Base-by-base conservation (phyloP, 2,329 filamentous ascomycete genomes). In the Aspergillus pseudoglaucus region DNA sequence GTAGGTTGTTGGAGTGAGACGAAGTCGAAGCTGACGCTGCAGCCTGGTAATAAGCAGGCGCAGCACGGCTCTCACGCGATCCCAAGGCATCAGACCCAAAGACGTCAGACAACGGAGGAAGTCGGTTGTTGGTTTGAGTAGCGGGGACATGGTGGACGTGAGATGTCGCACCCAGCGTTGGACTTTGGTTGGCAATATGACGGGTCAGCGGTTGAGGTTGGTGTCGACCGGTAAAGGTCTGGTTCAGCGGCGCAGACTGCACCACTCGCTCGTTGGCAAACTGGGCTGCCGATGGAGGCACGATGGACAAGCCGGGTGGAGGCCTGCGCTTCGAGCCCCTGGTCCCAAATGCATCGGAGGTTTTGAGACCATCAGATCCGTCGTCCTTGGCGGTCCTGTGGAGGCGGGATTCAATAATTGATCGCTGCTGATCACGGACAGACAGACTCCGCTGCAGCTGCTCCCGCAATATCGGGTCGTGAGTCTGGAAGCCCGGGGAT, bases 231-330 rank as follows among this genome's bases (percentile, higher is more conserved):
- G 93, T 96, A 65, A 98, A 98, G 33, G 89, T 94, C 65, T 96
- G 91, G 59, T 94, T 85, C 20, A 98, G 79, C 14, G 93, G 93
- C 6, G 93, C 93, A 3, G 93, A 98, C 70, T 98, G 93, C 52
- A 98, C 94, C 32, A 97, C 90, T 58, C 93, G 81, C 75, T 98
- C 93, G 62, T 90, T 84, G 59, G 90, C 88, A 63, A 97, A 97
- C 53, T 90, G 86, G 58, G 93, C 84, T 55, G 94, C 90, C 5
- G 90, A 89, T 1, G 93, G 93, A 22, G 93, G 87, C n/a, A 94
- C 87, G 57, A 98, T 98, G 48, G 90, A 94, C 43, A 98, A 76
- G 40, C 90, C 90, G 1, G 90, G 88, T 35, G 93, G 93, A 50
- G 83, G 80, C 67, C 62, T 84, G 79, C 58, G 76, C 68, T 65